Evolutionary conservation across 148 eudicot genomes (phyloP), one percentile per base, ranked within the genome.

Genomic region (Diospyros lotus): DNA sequence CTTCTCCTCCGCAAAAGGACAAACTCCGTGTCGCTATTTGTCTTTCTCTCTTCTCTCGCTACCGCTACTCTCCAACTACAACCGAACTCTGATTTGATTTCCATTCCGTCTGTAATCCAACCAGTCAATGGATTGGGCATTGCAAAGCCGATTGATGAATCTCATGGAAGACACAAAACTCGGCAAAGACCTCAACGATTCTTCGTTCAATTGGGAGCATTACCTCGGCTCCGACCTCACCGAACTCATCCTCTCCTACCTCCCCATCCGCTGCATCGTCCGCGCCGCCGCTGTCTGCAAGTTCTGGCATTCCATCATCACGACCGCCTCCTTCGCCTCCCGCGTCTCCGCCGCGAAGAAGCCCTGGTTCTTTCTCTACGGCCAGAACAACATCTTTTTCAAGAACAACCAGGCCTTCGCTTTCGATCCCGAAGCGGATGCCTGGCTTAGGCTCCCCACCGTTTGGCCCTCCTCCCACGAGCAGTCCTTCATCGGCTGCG

Each of bases 331-430:
- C 69, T 87, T 87, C 79, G 66, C 86, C 40, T 15, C 76, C 46
- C 72, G 77, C 52, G 67, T 84, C 66, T 80, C 84, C 10, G 77
- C 80, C 53, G 3, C 83, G 9, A 85, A 77, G 48, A 82, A 80
- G 41, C 88, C 90, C 1, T 85, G 88, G 85, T 75, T 87, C 66
- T 87, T 87, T 79, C 81, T 87, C 55, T 87, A 69, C 73, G 87
- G 87, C 53, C 87, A 79, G 68, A 87, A 85, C 83, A 84, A 81
- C 78, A 75, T 82, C 62, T 79, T 81, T 65, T 44, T 71, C 1
- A 81, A 77, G 73, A 85, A 80, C 65, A 85, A 83, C 44, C 87
- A 79, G 40, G 75, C 82, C 14, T 85, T 87, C 44, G 91, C 88
- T 12, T 87, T 76, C 61, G 85, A 83, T 64, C 91, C 91, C 1